Conservation (phyloP, 345 rosid species). For the Cardamine chenopodiifolia region DNA sequence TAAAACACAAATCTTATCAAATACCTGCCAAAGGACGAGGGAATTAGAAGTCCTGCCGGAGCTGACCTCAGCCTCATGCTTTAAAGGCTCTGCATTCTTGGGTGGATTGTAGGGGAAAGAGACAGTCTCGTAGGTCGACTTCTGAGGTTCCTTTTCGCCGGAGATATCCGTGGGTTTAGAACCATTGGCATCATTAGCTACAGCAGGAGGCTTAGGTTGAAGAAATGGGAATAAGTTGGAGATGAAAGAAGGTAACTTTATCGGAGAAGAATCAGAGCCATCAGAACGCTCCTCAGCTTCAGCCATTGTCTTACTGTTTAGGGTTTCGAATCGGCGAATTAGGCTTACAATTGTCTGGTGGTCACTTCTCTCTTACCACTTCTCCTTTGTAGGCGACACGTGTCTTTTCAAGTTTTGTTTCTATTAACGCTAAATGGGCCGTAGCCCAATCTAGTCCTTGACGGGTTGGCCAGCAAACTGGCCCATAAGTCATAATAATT, state of each 20-base stretch:
- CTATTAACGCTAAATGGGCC: not conserved
- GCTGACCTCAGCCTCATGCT: slow-evolving; percentile 47
- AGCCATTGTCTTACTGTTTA: slow-evolving; percentile 35
- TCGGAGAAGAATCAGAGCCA: slow-evolving; percentile 18
- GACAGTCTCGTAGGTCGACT: slow-evolving; percentile 23
- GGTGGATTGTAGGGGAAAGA: slow-evolving; percentile 38
- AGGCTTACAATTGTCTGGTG: slow-evolving; percentile 34
- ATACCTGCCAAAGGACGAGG: slow-evolving; percentile 63
- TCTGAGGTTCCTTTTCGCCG: slow-evolving; percentile 20
- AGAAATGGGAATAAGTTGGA: slow-evolving; percentile 43
- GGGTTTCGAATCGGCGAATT: slow-evolving; percentile 35
- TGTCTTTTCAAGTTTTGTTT: slow-evolving; percentile 5
- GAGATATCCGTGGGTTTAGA: slow-evolving; percentile 26
- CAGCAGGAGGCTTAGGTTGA: slow-evolving; percentile 28
- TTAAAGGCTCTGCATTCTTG: slow-evolving; percentile 41
- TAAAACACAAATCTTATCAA: not conserved
- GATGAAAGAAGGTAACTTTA: slow-evolving; percentile 33
- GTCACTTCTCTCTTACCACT: slow-evolving; percentile 3
- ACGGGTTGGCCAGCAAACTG: not conserved
- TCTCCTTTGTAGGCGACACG: not conserved
- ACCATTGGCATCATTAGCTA: slow-evolving; percentile 10
- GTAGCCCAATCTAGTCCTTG: not conserved
- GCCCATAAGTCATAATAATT: slow-evolving; percentile 7
- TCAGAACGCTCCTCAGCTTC: slow-evolving; percentile 12
- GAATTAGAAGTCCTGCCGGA: slow-evolving; percentile 56